These are phyloP conservation scores for Clavispora fructus DNA, from an alignment of 805 yeast genomes.

Conservation along the genomic window DNA sequence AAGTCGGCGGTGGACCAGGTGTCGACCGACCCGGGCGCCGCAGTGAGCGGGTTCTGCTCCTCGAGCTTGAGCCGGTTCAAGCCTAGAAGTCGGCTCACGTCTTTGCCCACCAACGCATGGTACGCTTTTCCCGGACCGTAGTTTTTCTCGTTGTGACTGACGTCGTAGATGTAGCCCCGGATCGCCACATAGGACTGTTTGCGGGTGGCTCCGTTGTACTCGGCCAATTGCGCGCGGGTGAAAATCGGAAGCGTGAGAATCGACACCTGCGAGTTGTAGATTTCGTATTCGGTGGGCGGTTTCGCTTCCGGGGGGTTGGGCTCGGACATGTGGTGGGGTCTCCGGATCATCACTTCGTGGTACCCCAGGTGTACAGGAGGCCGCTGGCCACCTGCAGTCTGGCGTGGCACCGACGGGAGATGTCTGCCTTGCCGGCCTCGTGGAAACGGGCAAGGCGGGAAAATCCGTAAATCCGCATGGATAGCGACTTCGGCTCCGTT, in stretches of 20 bases:
- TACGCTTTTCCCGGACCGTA: constrained; percentile 79
- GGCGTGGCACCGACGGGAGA: not conserved
- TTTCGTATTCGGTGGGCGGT: constrained; percentile 21
- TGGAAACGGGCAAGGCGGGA: no score
- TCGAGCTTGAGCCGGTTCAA: constrained; percentile 41
- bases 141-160: constrained; percentile 54
- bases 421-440: no score
- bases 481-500: no score
- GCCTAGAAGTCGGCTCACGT: constrained; percentile 73
- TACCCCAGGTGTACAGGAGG: not conserved
- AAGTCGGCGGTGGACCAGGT: constrained; percentile 50
- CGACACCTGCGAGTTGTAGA: constrained; percentile 27
- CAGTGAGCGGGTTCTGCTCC: constrained; percentile 21
- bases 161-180: constrained; percentile 76
- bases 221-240: constrained; percentile 28
- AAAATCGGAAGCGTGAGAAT: constrained; percentile 25
- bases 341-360: not conserved
- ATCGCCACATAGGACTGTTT: constrained; percentile 62
- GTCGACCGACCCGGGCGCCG: constrained; percentile 16
- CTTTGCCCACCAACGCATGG: constrained; percentile 68
- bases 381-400: not conserved
- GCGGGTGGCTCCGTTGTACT: constrained; percentile 26
- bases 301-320: not conserved
- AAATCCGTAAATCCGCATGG: no score
- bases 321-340: not conserved